phyloP scores from a whole-genome alignment of 2,329 filamentous ascomycete species.

The Botrytis deweyae region DNA sequence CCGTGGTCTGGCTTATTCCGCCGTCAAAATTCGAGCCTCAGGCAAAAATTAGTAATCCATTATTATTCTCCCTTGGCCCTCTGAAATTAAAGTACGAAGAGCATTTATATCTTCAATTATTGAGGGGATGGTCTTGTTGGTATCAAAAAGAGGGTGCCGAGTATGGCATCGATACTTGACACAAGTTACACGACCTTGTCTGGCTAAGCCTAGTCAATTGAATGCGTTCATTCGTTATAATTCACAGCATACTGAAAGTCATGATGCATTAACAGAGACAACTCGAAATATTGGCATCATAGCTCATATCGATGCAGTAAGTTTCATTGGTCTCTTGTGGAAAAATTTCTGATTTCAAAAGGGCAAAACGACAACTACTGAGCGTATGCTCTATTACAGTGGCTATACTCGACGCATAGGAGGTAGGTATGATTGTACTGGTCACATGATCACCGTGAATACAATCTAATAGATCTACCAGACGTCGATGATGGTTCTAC shows the following conservation, averaged over 20 bases:
- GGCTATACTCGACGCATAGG: conserved; percentile 85
- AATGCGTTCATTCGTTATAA: conserved; percentile 25
- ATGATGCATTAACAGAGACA: conserved; percentile 44
- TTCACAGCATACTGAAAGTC: conserved; percentile 26
- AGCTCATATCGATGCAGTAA: conserved; percentile 89
- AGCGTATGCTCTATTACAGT: conserved; percentile 98
- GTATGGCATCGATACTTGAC: conserved; percentile 33
- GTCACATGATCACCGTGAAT: not conserved
- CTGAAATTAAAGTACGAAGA: not conserved
- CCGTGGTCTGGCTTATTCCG: conserved; percentile 7
- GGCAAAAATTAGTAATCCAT: conserved; percentile 13
- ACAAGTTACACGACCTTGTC: conserved; percentile 12
- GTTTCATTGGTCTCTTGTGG: conserved; percentile 31
- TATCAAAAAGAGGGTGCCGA: conserved; percentile 30
- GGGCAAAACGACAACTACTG: conserved; percentile 97
- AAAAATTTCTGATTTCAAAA: conserved; percentile 36
- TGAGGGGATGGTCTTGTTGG: conserved; percentile 36
- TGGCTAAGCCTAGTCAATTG: conserved; percentile 5
- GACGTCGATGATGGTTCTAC: conserved; percentile 97
- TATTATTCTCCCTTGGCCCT: not conserved
- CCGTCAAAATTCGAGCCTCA: not conserved
- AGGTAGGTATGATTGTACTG: conserved; percentile 49
- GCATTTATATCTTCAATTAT: not conserved
- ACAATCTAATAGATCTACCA: conserved; percentile 32
- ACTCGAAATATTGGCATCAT: conserved; percentile 98